Percentiles rank a stretch among this genome's conserved stretches.
phyloP scores from a whole-genome alignment of 345 rosid genomes.

The Nasturtium officinale region DNA sequence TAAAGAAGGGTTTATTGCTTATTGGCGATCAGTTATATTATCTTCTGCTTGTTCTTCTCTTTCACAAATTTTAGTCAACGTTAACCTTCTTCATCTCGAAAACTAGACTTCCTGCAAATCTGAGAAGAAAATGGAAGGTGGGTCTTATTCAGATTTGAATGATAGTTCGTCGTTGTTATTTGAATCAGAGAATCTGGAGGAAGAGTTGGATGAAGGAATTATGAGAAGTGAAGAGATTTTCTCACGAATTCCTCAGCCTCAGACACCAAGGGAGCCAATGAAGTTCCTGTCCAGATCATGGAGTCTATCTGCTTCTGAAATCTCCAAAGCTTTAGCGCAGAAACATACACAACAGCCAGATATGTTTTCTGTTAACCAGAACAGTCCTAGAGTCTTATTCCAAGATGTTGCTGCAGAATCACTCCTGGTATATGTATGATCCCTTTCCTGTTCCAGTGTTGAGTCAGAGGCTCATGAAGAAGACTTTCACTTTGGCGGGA shows the following conservation, averaged over 20 bases:
- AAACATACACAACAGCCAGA: slow-evolving; percentile 45
- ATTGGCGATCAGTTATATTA: background rate
- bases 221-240: slow-evolving; percentile 13
- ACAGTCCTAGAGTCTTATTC: slow-evolving; percentile 7
- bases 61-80: slow-evolving; percentile 21
- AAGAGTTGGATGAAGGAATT: slow-evolving; percentile 44
- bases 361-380: slow-evolving; percentile 1
- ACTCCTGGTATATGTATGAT: slow-evolving; percentile 28
- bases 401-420: slow-evolving; percentile 30
- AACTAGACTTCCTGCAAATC: background rate
- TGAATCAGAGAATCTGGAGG: slow-evolving; percentile 56
- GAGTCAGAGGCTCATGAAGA: background rate
- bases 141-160: slow-evolving; percentile 42
- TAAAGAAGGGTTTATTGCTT: background rate
- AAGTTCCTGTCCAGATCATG: slow-evolving; percentile 90
- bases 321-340: slow-evolving; percentile 74
- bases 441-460: background rate
- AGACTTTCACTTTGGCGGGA: background rate
- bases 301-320: slow-evolving; percentile 85
- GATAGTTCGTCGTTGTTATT: slow-evolving; percentile 37
- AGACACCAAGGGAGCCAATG: slow-evolving; percentile 86
- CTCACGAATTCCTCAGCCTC: slow-evolving; percentile 56
- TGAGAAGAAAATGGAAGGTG: slow-evolving; percentile 56
- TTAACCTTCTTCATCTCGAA: background rate
- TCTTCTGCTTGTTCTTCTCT: background rate